A percentile compares a stretch with the other conserved stretches of the same genome.
phyloP scores from a whole-genome alignment of 192 early-diverging fungal genomes.

The Polychytrium aggregatum region DNA sequence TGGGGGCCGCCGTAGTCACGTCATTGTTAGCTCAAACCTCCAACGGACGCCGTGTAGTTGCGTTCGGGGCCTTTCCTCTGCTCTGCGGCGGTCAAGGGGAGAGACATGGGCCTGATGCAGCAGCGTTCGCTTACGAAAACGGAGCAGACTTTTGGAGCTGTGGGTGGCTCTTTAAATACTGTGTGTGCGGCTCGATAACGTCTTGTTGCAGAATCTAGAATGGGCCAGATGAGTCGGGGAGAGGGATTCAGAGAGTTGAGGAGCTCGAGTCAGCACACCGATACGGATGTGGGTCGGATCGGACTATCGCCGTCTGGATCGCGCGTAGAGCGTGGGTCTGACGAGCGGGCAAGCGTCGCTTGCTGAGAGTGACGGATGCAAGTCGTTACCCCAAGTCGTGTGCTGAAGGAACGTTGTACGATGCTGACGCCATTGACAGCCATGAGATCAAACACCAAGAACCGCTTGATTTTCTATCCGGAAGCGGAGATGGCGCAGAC shows the following conservation, averaged over 20 bases:
- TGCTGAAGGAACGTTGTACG: constrained; percentile 40
- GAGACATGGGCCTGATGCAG: too few species aligned
- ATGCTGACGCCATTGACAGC: constrained; percentile 34
- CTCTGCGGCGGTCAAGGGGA: too few species aligned
- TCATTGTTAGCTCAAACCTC: too few species aligned
- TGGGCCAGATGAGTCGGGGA: too few species aligned
- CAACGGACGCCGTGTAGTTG: too few species aligned
- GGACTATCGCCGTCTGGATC: too few species aligned
- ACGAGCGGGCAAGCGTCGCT: too few species aligned
- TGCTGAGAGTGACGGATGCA: too few species aligned
- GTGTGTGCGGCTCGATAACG: constrained; percentile 52
- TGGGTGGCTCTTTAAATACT: constrained; percentile 25
- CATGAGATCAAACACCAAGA: constrained; percentile 56
- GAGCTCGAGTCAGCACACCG: neutral
- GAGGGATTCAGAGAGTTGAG: too few species aligned
- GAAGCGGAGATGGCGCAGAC: neutral
- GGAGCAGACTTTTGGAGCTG: constrained; percentile 26
- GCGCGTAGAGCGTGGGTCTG: too few species aligned
- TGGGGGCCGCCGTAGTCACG: too few species aligned
- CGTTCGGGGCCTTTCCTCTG: too few species aligned
- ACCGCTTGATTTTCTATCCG: constrained; percentile 12
- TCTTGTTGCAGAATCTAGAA: constrained; percentile 46
- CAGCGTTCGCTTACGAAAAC: constrained; percentile 32
- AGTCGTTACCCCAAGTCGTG: constrained; percentile 54
- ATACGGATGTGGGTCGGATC: neutral